Base-by-base conservation (phyloP, 345 rosid genomes). In the Ceriops zippeliana region DNA sequence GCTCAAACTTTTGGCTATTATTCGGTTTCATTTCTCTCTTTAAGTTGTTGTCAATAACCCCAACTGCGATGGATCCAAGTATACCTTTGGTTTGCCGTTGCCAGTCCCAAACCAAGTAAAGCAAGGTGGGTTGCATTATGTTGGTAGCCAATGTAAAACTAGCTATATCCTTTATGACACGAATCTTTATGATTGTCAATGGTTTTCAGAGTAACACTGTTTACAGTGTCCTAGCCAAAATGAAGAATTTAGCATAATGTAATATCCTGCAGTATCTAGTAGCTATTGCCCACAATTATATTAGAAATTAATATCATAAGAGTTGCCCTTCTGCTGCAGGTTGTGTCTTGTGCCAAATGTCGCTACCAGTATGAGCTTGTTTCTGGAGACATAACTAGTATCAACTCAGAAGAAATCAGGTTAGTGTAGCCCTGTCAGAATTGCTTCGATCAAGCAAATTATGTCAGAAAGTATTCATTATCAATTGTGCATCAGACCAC, bases 311-410 rank as follows among this genome's bases (percentile, higher is more conserved):
- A n/a, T 58, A 58, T 22, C 31, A 26, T 62, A 19, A 24, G 16
- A 52, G 21, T 53, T 62, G 52, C 62, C 27, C 24, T 75, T 46
- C 63, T 52, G 59, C 68, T 78, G 71, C 86, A 95, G 99, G 81
- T 90, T 83, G 90, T 82, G 27, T 85, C 93, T 69, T 91, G 99
- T 69, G 83, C 96, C 62, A 83, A 80, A 69, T 95, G 98, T 81
- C 92, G 97, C 52, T 91, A 91, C 83, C 86, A 91, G 52, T 91
- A 95, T 17, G 98, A 91, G 85, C 90, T 90, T 74, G 89, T 95
- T 79, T 95, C 93, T 71, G 99, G 99, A 67, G 88, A 83, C 71
- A 83, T 95, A 66, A 73, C 65, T 69, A 85, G 84, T 63, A 86
- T 90, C 53, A 84, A 81, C 58, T 95, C 99, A 0, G 96, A 95